Base-by-base conservation (phyloP, 1,139 yeast genomes). In the Pichia kudriavzevii region DNA sequence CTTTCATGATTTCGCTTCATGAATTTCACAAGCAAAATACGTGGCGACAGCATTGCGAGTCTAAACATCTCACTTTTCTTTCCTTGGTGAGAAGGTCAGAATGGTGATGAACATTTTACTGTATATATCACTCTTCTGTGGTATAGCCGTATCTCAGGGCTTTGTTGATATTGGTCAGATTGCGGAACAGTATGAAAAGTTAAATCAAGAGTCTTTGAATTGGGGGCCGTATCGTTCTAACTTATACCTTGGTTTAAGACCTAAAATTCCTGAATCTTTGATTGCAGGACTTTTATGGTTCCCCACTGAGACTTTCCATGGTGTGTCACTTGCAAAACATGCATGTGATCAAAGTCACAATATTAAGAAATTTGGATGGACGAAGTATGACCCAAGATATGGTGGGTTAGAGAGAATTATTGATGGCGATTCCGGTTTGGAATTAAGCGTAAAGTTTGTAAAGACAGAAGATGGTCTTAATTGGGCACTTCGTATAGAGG, bases 211-310 rank as follows among this genome's bases (percentile, higher is more conserved):
- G 20, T 69, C 79, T 2, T 57, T 79, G 17, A 56, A 74, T 21
- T 91, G 98, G 98, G 97, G 95, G 1, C 94, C 97, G 0, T 91
- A 88, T 59, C 63, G 97, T 47, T 79, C 96, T 10, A 81, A 85
- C 38, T 65, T 85, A 31, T 91, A 88, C 59, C 66, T 88, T 46
- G 97, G 98, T 1, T 60, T 91, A 29, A 67, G 91, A 32, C 95
- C 98, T 3, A 64, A 88, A 31, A 54, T 77, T 31, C 81, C 95
- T n/a, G 65, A 77, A 30, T 81, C 95, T 2, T 64, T 91, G 33
- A 55, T 82, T 42, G 67, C 87, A 9, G 98, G 98, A 0, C 59
- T 88, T 22, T 76, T 91, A 78, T 91, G 98, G 98, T 84, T 77
- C 61, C 78, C 79, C 48, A 68, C 75, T 7, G 80, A 82, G 42